Conservation (phyloP, 148 eudicot genomes). For the Vaccinium corymbosum region DNA sequence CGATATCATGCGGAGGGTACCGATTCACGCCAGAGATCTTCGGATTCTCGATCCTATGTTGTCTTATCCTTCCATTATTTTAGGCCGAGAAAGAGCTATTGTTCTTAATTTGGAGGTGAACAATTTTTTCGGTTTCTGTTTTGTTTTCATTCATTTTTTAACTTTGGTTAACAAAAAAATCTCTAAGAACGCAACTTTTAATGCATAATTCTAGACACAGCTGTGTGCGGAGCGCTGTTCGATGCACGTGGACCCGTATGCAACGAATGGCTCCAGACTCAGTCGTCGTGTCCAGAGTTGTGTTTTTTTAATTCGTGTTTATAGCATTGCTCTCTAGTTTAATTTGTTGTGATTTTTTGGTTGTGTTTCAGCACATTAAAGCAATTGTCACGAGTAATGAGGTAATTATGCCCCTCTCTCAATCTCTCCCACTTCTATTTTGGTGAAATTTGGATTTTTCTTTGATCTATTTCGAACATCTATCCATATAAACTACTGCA, state of each 20-base stretch:
- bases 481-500: neutral
- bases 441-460: neutral
- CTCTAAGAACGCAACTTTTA: no score
- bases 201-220: no score
- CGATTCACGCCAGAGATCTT: constrained; percentile 74
- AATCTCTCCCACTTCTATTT: neutral
- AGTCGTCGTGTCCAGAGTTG: no score
- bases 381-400: constrained; percentile 87
- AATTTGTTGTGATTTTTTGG: neutral
- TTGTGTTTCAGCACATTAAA: constrained; percentile 68
- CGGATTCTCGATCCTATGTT: constrained; percentile 76
- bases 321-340: neutral
- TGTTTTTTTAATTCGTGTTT: no score
- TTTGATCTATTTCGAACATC: neutral
- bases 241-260: no score
- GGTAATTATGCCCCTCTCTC: constrained; percentile 32
- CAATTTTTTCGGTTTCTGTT: neutral
- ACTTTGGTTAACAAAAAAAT: no score
- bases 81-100: constrained; percentile 74
- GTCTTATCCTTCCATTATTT: constrained; percentile 76
- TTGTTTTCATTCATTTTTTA: no score
- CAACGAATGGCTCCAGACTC: no score
- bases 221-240: no score
- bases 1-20: constrained; percentile 54
- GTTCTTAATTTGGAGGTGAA: constrained; percentile 79